These are phyloP conservation scores for Fusarium gaditjirri DNA, from an alignment of 2,329 filamentous ascomycete genomes.

Conservation along the genomic window DNA sequence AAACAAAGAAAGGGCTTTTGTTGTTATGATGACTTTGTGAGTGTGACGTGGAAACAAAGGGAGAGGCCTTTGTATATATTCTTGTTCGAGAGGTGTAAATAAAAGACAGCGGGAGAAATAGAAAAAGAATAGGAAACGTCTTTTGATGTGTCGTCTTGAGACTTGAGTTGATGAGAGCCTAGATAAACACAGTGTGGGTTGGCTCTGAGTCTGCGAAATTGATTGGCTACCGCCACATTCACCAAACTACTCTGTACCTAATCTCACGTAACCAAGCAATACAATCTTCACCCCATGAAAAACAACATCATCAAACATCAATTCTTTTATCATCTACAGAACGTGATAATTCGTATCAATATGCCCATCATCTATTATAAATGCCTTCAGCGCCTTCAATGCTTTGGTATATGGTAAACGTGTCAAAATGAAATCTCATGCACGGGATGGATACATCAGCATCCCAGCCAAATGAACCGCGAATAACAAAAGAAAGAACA, in stretches of 20 bases:
- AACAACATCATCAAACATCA: neutral
- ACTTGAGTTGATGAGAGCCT: constrained; percentile 1
- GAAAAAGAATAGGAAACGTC: neutral
- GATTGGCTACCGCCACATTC: constrained; percentile 5
- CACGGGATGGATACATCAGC: constrained; percentile 2
- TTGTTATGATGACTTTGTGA: neutral
- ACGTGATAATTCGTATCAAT: constrained; percentile 24
- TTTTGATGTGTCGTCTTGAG: neutral
- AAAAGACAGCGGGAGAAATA: neutral
- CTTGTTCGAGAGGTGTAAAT: neutral
- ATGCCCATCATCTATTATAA: constrained; percentile 12
- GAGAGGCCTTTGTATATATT: neutral
- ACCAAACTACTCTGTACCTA: too few species aligned
- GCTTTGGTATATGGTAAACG: constrained; percentile 26
- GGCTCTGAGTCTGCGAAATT: neutral
- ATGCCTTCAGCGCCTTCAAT: constrained; percentile 28
- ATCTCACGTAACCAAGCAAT: neutral
- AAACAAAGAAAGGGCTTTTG: constrained; percentile 26
- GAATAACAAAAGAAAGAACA: neutral
- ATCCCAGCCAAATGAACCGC: constrained; percentile 10
- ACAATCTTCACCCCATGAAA: neutral
- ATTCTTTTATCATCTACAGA: constrained; percentile 32
- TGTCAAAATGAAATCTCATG: constrained; percentile 11
- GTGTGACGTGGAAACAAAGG: neutral
- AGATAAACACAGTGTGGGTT: constrained; percentile 21